Evolutionary conservation across 768 basidiomycete species (phyloP), one percentile per base, ranked within the genome.

Genomic region (Trametes elegans): DNA sequence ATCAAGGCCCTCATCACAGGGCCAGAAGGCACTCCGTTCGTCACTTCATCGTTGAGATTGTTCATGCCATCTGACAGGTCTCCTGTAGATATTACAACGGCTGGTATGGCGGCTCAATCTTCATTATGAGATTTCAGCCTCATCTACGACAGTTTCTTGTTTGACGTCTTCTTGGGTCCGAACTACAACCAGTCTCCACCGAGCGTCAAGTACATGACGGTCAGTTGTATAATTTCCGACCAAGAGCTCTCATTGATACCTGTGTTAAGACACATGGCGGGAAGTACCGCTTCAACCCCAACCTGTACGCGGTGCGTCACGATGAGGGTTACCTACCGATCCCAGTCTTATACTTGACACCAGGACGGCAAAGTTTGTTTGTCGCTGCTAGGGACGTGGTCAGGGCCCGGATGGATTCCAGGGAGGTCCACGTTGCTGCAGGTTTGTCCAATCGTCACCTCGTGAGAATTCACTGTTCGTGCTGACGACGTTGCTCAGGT

Each of bases 331-430:
- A 18, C 24, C 18, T 48, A n/a, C 18, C 11, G 18, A 14, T 47
- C 58, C 21, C 55, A 21, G 1, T 24, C 56, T 28, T 14, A 39
- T 28, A 41, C 32, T 57, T 14, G 24, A 5, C 13, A 14, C 16
- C 55, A 90, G 86, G 92, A 95, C 64, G 92, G 93, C 43, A 98
- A 98, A 77, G 95, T 98, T 14, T 97, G 95, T 69, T 72, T 96
- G 31, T 93, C 90, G 23, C 74, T 97, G 16, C 78, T 97, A 21
- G 94, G 94, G 27, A 97, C 95, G 11, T 97, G 95, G 95, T 69
- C 74, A 16, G 94, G 95, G 1, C 95, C 95, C 21, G 95, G 95
- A 21, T 97, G 94, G 95, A 79, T 94, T 39, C 66, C 92, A 3
- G 94, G 95, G 21, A 88, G 85, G 67, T 94, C 91, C 7, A 97